phyloP scores from a whole-genome alignment of 768 basidiomycete genomes.

The Gyrodon lividus region DNA sequence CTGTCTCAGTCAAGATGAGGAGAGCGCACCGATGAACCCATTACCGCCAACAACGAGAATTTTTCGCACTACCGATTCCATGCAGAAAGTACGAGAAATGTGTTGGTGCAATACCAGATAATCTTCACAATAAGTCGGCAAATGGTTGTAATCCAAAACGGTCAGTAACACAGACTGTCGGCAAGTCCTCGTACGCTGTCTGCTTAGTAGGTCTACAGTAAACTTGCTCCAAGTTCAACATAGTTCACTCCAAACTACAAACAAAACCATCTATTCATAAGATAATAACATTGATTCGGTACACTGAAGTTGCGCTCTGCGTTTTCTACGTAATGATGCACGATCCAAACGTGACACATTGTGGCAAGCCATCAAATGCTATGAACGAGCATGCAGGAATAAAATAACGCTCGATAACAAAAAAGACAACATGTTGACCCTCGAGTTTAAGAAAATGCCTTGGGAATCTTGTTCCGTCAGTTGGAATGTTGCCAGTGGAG shows the following conservation, averaged over 20 bases:
- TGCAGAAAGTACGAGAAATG: background rate
- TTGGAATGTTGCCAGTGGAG: slow-evolving; percentile 17
- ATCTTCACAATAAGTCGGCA: no score
- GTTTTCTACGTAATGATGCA: slow-evolving; percentile 9
- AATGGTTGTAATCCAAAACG: no score
- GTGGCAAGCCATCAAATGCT: slow-evolving; percentile 13
- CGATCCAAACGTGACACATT: background rate
- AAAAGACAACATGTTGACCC: slow-evolving; percentile 1
- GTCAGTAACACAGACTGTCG: no score
- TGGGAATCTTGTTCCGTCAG: background rate
- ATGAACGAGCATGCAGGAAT: slow-evolving; percentile 4
- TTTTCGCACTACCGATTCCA: slow-evolving; percentile 43
- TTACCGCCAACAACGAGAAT: slow-evolving; percentile 98
- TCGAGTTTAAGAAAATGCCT: background rate
- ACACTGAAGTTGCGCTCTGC: slow-evolving; percentile 10
- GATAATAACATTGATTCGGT: background rate
- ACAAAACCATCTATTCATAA: background rate
- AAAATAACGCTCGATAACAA: slow-evolving; percentile 19
- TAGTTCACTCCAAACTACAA: background rate
- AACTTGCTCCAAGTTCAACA: no score
- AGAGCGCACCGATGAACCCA: slow-evolving; percentile 84
- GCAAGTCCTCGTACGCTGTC: no score
- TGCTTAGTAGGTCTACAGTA: no score
- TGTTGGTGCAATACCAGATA: background rate
- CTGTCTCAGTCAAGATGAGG: background rate